These are phyloP conservation scores for Lodderomyces parapsilosis DNA, from an alignment of 1,139 yeast genomes.

Conservation along the genomic window DNA sequence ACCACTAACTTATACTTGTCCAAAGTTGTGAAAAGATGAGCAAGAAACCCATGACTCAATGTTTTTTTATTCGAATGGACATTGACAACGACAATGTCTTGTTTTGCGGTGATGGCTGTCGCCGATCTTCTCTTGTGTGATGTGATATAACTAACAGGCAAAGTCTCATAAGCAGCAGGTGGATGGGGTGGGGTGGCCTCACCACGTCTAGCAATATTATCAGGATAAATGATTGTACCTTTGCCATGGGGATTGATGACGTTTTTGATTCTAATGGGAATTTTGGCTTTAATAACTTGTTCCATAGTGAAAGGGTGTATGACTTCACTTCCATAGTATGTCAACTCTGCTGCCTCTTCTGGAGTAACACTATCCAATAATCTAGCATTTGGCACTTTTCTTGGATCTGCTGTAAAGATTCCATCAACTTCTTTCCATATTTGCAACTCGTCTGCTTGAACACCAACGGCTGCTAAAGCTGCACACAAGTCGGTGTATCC, in stretches of 20 bases:
- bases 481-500: conserved; percentile 98
- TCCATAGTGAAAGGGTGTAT: conserved; percentile 99
- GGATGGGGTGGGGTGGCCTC: conserved; percentile 94
- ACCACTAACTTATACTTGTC: conserved; percentile 87
- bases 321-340: conserved; percentile 96
- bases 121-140: conserved; percentile 70
- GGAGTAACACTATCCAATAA: conserved; percentile 88
- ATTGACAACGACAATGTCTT: conserved; percentile 86
- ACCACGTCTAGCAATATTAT: conserved; percentile 78
- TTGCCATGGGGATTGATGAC: conserved; percentile 88
- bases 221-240: conserved; percentile 94
- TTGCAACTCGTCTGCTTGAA: conserved; percentile 89
- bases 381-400: conserved; percentile 90
- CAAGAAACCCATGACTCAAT: conserved; percentile 91
- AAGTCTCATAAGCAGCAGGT: conserved; percentile 67
- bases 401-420: conserved; percentile 96
- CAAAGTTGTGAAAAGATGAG: conserved; percentile 81
- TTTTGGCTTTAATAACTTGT: conserved; percentile 92
- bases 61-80: conserved; percentile 93
- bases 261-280: conserved; percentile 94
- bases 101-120: conserved; percentile 95
- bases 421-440: conserved; percentile 99
- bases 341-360: conserved; percentile 96
- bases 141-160: conserved; percentile 46
- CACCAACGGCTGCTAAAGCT: conserved; percentile 91